Evolutionary conservation across 176 grass and related monocot species (phyloP).

Genomic region (Eleusine indica): DNA sequence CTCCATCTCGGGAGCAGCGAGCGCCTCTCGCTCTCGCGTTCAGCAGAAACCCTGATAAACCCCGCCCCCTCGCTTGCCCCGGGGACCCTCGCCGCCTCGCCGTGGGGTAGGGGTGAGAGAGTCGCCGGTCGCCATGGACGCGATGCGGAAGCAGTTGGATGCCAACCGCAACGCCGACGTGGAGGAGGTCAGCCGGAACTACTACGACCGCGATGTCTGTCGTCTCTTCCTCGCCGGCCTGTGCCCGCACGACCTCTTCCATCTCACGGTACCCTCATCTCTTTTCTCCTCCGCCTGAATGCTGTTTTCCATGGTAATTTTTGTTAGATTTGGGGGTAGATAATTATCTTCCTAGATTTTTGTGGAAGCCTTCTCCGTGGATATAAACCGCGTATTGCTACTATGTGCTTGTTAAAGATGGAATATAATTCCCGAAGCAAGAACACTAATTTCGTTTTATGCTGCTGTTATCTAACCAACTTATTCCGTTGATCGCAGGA

Average conservation of each 20-base stretch:
- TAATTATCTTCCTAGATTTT: not conserved
- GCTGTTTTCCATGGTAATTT: not conserved
- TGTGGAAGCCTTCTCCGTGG: not conserved
- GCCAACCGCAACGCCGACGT: conserved; percentile 96
- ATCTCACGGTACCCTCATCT: conserved; percentile 71
- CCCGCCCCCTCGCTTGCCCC: not conserved
- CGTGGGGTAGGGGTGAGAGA: not conserved
- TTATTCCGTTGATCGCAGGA: conserved; percentile 52
- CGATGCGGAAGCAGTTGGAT: conserved; percentile 91
- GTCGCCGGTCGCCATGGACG: conserved; percentile 55
- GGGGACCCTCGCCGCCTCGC: conserved; percentile 24
- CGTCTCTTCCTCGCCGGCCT: conserved; percentile 90
- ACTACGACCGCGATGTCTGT: conserved; percentile 95
- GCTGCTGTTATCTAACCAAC: not conserved
- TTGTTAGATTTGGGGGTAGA: conserved; percentile 25
- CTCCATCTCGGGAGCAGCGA: not conserved
- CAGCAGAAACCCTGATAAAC: conserved; percentile 48
- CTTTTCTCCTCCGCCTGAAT: not conserved
- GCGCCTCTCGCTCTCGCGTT: not conserved
- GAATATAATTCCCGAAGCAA: not conserved
- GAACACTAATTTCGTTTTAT: not conserved
- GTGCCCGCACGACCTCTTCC: conserved; percentile 96
- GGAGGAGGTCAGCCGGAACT: conserved; percentile 88
- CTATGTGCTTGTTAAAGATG: not conserved
- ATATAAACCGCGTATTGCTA: not conserved